phyloP scores from a whole-genome alignment of 352 stramenopile species.

The Blastocystis sp. region DNA sequence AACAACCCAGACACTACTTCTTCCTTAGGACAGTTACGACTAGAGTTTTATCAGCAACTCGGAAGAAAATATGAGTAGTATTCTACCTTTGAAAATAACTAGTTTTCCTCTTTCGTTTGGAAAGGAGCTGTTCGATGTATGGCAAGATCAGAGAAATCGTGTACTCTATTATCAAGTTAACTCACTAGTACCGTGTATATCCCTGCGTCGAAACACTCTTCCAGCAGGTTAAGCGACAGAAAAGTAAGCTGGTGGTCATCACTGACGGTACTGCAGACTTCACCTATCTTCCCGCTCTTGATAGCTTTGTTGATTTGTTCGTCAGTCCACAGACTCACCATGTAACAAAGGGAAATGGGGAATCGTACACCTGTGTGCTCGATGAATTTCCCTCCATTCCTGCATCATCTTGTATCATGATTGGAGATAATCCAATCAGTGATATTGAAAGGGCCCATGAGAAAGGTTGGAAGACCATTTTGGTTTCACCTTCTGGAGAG shows the following conservation, averaged over 20 bases:
- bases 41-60: background rate
- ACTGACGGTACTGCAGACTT: conserved; percentile 46
- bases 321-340: conserved; percentile 24
- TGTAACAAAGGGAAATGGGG: background rate
- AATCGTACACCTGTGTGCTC: background rate
- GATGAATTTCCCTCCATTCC: background rate
- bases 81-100: background rate
- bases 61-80: background rate
- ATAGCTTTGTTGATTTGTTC: background rate
- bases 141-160: conserved; percentile 10
- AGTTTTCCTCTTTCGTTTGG: background rate
- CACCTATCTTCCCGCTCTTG: background rate
- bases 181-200: background rate
- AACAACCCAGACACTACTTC: background rate
- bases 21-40: background rate
- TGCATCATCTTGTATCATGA: background rate
- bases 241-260: conserved; percentile 2
- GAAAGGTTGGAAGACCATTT: conserved; percentile 15
- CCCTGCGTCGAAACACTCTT: background rate
- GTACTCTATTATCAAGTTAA: background rate
- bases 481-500: background rate
- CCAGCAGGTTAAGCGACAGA: background rate
- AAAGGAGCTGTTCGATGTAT: background rate
- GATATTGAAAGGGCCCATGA: conserved; percentile 11
- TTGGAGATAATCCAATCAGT: conserved; percentile 45